phyloP scores from a whole-genome alignment of 441 rosid genomes.

The Eruca vesicaria region DNA sequence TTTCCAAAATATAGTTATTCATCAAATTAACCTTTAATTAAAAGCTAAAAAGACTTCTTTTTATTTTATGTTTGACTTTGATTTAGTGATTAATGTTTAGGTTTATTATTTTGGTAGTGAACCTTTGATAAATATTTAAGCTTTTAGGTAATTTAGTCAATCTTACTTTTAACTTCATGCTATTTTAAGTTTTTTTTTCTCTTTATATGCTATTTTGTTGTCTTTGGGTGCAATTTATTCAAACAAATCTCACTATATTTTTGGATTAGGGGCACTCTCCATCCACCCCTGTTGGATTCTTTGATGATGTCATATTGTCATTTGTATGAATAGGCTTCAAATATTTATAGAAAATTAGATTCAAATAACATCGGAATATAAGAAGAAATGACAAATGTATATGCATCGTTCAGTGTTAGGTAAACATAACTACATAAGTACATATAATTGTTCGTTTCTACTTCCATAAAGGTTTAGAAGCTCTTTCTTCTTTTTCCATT shows the following conservation, averaged over 20 bases:
- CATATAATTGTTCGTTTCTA: slow-evolving; percentile 31
- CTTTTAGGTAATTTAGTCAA: neutral
- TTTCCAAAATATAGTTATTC: too few species aligned
- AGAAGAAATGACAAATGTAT: slow-evolving; percentile 18
- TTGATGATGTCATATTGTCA: neutral
- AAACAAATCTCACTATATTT: too few species aligned
- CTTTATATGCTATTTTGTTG: neutral
- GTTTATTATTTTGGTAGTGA: neutral
- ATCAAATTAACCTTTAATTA: neutral
- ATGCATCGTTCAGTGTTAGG: slow-evolving; percentile 26
- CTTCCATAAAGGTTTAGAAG: slow-evolving; percentile 22
- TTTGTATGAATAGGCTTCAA: slow-evolving; percentile 5
- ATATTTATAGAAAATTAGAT: neutral
- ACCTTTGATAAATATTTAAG: neutral
- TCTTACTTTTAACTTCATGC: neutral
- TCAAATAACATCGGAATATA: slow-evolving; percentile 3
- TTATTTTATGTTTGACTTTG: neutral
- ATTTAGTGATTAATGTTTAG: neutral
- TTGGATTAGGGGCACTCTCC: neutral
- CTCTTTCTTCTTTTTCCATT: slow-evolving; percentile 33
- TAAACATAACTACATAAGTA: slow-evolving; percentile 23
- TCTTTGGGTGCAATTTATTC: neutral
- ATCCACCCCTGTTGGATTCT: neutral
- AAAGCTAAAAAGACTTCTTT: neutral
- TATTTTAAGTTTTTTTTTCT: neutral